phyloP scores from a whole-genome alignment of 2,329 filamentous ascomycete genomes.

The Apiospora arundinis region DNA sequence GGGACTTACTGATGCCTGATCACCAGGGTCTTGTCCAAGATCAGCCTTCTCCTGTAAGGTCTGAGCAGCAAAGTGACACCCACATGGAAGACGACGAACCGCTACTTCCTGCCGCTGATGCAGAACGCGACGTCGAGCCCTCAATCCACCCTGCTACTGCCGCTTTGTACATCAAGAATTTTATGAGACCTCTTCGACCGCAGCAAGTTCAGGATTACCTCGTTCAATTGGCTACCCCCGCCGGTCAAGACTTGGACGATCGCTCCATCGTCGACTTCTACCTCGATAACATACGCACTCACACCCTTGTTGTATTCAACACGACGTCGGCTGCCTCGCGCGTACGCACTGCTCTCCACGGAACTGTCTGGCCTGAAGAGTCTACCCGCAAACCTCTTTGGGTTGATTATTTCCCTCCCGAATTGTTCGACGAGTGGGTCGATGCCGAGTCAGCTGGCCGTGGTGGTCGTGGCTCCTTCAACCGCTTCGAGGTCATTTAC shows the following conservation, averaged over 20 bases:
- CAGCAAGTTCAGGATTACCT: conserved; percentile 73
- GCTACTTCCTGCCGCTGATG: conserved; percentile 28
- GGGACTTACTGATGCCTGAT: conserved; percentile 14
- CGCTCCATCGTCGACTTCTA: conserved; percentile 72
- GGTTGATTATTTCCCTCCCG: conserved; percentile 87
- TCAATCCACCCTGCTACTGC: conserved; percentile 75
- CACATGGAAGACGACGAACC: conserved; percentile 30
- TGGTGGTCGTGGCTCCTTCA: conserved; percentile 47
- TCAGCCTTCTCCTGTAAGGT: conserved; percentile 1
- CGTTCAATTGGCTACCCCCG: conserved; percentile 68
- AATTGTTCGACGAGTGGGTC: conserved; percentile 77
- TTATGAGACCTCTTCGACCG: conserved; percentile 84
- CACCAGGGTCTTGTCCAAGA: conserved; percentile 18
- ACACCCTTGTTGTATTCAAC: conserved; percentile 80
- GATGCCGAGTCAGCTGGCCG: conserved; percentile 63
- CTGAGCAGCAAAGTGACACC: conserved; percentile 21
- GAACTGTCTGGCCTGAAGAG: conserved; percentile 85
- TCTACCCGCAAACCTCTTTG: conserved; percentile 82
- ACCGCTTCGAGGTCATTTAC: conserved; percentile 78
- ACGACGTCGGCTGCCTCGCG: conserved; percentile 74
- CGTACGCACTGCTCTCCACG: conserved; percentile 78
- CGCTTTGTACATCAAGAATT: conserved; percentile 86
- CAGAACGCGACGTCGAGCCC: conserved; percentile 51
- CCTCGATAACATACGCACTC: conserved; percentile 84
- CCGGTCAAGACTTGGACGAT: conserved; percentile 55